Conservation (phyloP, 1,284 basidiomycete genomes). For the Violaceomyces palustris region DNA sequence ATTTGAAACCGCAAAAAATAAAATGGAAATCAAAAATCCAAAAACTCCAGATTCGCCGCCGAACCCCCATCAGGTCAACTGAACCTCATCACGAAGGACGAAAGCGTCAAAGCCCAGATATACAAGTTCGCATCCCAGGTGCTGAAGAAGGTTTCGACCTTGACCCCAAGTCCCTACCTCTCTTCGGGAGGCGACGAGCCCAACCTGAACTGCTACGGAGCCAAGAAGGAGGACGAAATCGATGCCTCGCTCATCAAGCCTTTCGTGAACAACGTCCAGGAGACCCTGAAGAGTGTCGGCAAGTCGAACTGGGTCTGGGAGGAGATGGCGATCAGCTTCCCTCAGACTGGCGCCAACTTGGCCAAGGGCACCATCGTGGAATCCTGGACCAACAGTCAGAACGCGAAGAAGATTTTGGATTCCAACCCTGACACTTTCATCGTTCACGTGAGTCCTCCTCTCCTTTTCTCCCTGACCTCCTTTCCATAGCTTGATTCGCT, state of each 20-base stretch:
- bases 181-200: constrained; percentile 80
- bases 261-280: constrained; percentile 63
- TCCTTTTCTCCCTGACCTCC: too few species aligned
- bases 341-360: constrained; percentile 55
- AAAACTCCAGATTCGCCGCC: too few species aligned
- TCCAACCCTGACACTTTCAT: constrained; percentile 66
- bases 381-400: constrained; percentile 66
- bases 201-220: constrained; percentile 65
- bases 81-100: constrained; percentile 7
- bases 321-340: constrained; percentile 54
- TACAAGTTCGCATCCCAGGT: constrained; percentile 30
- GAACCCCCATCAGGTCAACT: constrained; percentile 79
- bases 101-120: constrained; percentile 55
- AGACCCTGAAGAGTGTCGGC: constrained; percentile 55
- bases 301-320: constrained; percentile 71
- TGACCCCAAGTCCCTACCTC: constrained; percentile 64
- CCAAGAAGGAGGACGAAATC: constrained; percentile 18
- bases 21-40: too few species aligned
- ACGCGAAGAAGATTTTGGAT: constrained; percentile 62
- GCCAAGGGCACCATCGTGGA: constrained; percentile 67
- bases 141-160: constrained; percentile 40
- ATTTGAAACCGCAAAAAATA: not conserved
- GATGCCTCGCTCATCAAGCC: constrained; percentile 54
- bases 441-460: constrained; percentile 15
- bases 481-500: too few species aligned